phyloP scores from a whole-genome alignment of 768 basidiomycete genomes.

The Rossbeevera mucosa region DNA sequence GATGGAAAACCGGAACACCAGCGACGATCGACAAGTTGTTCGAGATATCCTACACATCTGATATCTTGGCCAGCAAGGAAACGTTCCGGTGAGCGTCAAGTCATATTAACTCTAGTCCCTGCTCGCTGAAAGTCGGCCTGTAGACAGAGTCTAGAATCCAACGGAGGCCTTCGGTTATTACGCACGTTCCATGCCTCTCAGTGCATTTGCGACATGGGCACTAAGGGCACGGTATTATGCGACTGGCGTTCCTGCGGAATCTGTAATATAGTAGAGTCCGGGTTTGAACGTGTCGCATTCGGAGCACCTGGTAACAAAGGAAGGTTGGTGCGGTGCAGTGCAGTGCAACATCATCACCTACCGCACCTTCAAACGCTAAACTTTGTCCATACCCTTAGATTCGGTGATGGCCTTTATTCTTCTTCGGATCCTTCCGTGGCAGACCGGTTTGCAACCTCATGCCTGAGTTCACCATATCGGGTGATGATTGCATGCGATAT shows the following conservation, averaged over 20 bases:
- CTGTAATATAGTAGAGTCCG: constrained; percentile 54
- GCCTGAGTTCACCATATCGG: constrained; percentile 61
- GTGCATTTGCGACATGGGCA: constrained; percentile 65
- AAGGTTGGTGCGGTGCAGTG: constrained; percentile 39
- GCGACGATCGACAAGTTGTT: constrained; percentile 54
- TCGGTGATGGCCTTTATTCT: constrained; percentile 61
- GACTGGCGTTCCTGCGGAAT: constrained; percentile 62
- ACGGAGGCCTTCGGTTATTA: constrained; percentile 40
- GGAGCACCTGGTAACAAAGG: constrained; percentile 49
- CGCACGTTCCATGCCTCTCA: constrained; percentile 61
- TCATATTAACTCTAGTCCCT: background rate
- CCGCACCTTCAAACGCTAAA: background rate
- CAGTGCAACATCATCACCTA: constrained; percentile 1
- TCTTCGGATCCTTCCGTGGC: constrained; percentile 56
- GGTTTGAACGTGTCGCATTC: constrained; percentile 55
- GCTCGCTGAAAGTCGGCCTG: constrained; percentile 2
- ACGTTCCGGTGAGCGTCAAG: constrained; percentile 40
- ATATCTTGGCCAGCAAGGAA: constrained; percentile 38
- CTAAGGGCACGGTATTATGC: constrained; percentile 48
- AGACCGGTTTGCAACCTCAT: constrained; percentile 60
- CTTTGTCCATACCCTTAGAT: constrained; percentile 32
- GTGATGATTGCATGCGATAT: constrained; percentile 61
- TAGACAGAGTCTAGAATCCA: constrained; percentile 33
- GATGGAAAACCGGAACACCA: constrained; percentile 28
- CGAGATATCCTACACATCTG: constrained; percentile 39